Conservation (phyloP, 2,329 filamentous ascomycete species). For the Talaromyces sp. region DNA sequence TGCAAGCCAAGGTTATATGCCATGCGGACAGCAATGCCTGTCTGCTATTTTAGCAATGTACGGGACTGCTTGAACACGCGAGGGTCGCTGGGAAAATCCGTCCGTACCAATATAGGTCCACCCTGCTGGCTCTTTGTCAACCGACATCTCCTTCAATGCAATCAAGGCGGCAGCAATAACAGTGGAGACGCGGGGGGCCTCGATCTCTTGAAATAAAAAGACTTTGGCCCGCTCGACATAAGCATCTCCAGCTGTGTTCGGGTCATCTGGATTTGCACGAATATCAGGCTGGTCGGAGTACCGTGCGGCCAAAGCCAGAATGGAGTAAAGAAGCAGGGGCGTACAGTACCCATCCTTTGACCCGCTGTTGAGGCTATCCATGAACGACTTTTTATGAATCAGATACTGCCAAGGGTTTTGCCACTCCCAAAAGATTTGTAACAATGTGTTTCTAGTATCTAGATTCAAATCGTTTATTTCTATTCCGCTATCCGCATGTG, state of each 20-base stretch:
- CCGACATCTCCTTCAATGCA: neutral
- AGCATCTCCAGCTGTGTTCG: neutral
- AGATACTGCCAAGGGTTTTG: slow-evolving; percentile 1
- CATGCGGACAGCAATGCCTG: neutral
- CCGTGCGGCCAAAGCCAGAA: neutral
- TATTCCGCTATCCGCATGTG: neutral
- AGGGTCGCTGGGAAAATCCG: neutral
- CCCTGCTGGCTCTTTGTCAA: neutral
- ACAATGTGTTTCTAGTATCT: neutral
- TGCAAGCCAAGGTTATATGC: neutral
- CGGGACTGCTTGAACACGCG: neutral
- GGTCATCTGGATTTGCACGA: neutral
- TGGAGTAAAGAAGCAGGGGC: neutral
- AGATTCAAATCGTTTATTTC: neutral
- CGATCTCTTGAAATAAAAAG: neutral
- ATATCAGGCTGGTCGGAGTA: neutral
- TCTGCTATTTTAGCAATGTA: neutral
- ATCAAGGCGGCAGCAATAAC: neutral
- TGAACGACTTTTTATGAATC: neutral
- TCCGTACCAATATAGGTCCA: neutral
- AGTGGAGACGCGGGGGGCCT: neutral
- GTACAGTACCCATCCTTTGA: neutral
- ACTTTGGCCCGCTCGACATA: neutral
- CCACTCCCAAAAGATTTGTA: slow-evolving; percentile 1
- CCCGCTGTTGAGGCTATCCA: neutral